These are phyloP conservation scores for Parastagonospora nodorum DNA, from an alignment of 2,329 filamentous ascomycete species.

Conservation along the genomic window DNA sequence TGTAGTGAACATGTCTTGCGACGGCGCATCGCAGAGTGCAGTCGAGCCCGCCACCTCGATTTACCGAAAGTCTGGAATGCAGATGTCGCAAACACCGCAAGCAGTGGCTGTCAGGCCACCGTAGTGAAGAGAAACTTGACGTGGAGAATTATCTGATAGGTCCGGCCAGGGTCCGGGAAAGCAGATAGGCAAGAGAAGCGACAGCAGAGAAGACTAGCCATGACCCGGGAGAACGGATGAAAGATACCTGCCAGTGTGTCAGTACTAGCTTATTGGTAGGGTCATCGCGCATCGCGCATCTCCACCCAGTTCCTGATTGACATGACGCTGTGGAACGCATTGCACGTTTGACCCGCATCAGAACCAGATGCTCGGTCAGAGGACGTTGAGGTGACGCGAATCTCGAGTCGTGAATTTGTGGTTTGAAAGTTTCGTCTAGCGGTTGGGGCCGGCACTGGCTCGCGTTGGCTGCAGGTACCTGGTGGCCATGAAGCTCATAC, in stretches of 20 bases:
- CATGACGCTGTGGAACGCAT: background rate
- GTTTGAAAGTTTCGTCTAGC: background rate
- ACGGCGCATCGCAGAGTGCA: conserved; percentile 11
- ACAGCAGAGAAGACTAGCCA: conserved; percentile 15
- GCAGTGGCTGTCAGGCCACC: conserved; percentile 25
- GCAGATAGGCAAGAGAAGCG: conserved; percentile 1
- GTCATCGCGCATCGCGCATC: background rate
- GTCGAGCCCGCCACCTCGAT: conserved; percentile 10
- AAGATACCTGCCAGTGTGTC: conserved; percentile 10
- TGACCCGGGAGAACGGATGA: conserved; percentile 20
- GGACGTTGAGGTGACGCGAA: conserved; percentile 1
- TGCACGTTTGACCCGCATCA: background rate
- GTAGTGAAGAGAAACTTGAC: conserved; percentile 7
- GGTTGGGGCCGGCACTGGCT: background rate
- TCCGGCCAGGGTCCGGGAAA: background rate
- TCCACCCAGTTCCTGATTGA: background rate
- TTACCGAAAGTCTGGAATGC: conserved; percentile 20
- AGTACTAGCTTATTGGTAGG: background rate
- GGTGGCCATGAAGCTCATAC: background rate
- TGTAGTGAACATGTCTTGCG: background rate
- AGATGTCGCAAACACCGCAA: conserved; percentile 28
- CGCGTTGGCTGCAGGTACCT: background rate
- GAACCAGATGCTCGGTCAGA: background rate
- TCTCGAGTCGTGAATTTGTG: background rate
- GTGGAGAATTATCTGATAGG: background rate